Evolutionary conservation across 2,329 filamentous ascomycete species (phyloP).

Genomic region (Hymenoscyphus infarciens): DNA sequence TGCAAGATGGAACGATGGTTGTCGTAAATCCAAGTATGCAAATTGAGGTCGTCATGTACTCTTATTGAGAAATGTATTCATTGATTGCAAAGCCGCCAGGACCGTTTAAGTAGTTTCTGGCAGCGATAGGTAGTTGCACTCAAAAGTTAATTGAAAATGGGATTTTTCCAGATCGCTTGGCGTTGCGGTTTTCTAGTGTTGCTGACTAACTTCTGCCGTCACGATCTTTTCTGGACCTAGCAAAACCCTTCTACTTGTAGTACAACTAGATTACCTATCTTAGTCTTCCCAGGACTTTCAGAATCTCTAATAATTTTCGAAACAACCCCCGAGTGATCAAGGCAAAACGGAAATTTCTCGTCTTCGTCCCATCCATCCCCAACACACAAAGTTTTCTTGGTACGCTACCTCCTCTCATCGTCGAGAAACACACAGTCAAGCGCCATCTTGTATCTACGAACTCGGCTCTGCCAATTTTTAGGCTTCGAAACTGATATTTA

Average conservation of each 20-base stretch:
- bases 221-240: background rate
- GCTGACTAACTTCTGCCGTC: background rate
- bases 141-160: background rate
- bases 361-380: background rate
- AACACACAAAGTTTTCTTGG: background rate
- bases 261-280: background rate
- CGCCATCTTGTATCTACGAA: background rate
- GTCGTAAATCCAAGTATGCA: background rate
- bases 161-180: background rate
- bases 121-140: background rate
- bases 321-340: background rate
- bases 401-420: background rate
- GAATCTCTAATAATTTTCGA: background rate
- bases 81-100: background rate
- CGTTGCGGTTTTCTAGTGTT: background rate
- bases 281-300: background rate
- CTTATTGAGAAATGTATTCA: background rate
- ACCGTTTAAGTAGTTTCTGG: background rate
- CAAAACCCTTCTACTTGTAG: background rate
- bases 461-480: background rate
- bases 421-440: background rate
- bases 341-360: background rate
- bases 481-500: background rate
- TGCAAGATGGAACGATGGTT: slow-evolving; percentile 1
- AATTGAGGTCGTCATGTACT: slow-evolving; percentile 1